These are phyloP conservation scores for Penicillium psychrosexuale DNA, from an alignment of 2,329 filamentous ascomycete species.

Conservation along the genomic window DNA sequence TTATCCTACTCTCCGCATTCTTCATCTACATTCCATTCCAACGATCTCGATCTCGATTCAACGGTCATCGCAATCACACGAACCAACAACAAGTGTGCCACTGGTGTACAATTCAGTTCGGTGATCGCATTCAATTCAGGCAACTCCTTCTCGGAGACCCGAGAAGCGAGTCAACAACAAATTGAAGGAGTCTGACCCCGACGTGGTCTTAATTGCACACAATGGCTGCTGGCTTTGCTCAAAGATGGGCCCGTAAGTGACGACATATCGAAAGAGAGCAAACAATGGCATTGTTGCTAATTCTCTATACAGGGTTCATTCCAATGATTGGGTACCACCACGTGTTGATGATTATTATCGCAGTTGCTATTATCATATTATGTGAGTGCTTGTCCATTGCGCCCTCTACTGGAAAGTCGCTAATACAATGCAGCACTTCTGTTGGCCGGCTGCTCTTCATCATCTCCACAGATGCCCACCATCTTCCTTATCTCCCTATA, in stretches of 20 bases:
- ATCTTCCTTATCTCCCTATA: slow-evolving; percentile 99
- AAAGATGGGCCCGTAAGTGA: slow-evolving; percentile 38
- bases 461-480: slow-evolving; percentile 86
- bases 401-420: slow-evolving; percentile 12
- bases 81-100: slow-evolving; percentile 1
- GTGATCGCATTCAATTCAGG: slow-evolving; percentile 4
- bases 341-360: slow-evolving; percentile 97
- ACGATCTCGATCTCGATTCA: slow-evolving; percentile 13
- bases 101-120: slow-evolving; percentile 1
- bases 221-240: slow-evolving; percentile 32
- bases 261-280: not conserved
- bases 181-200: slow-evolving; percentile 12
- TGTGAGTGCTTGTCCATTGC: slow-evolving; percentile 61
- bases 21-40: slow-evolving; percentile 31
- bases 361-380: slow-evolving; percentile 85
- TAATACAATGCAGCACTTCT: slow-evolving; percentile 65
- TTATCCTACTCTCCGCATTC: slow-evolving; percentile 17
- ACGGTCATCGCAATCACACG: not conserved
- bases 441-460: slow-evolving; percentile 93
- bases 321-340: slow-evolving; percentile 69
- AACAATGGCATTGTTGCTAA: slow-evolving; percentile 6
- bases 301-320: slow-evolving; percentile 49
- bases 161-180: slow-evolving; percentile 38
- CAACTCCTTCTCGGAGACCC: slow-evolving; percentile 41
- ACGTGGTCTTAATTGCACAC: slow-evolving; percentile 13